Conservation (phyloP, 2,329 filamentous ascomycete genomes). For the Sphaceloma murrayae region DNA sequence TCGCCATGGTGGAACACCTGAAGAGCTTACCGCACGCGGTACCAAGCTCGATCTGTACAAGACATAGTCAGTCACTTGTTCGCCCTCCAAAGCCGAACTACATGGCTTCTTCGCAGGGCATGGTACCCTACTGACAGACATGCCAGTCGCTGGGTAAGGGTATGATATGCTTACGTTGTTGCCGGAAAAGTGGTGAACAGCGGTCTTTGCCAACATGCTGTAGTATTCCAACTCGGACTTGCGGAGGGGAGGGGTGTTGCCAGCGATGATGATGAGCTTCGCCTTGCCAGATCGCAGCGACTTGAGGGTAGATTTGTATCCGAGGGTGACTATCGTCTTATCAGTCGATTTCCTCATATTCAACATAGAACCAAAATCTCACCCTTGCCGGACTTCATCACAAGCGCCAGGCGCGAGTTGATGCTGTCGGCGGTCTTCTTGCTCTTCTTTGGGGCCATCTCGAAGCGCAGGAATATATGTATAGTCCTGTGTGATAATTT, state of each 20-base stretch:
- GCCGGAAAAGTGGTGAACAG: conserved; percentile 94
- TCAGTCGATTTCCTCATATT: too few relatives aligned
- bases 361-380: too few relatives aligned
- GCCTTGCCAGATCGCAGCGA: conserved; percentile 89
- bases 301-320: conserved; percentile 87
- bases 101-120: conserved; percentile 29
- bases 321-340: conserved; percentile 67
- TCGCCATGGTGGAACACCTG: conserved; percentile 93
- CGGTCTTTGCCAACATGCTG: conserved; percentile 84
- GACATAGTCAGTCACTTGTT: conserved; percentile 42
- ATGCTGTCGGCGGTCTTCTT: conserved; percentile 82
- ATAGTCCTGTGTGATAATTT: conserved; percentile 16
- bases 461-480: conserved; percentile 28
- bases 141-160: conserved; percentile 16
- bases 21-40: conserved; percentile 99
- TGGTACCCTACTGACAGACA: conserved; percentile 25
- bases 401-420: conserved; percentile 60
- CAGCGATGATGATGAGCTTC: conserved; percentile 91
- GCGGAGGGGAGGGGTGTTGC: conserved; percentile 94
- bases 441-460: conserved; percentile 66
- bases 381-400: conserved; percentile 58
- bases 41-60: conserved; percentile 82
- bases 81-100: conserved; percentile 76
- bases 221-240: conserved; percentile 83
- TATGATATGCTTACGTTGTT: conserved; percentile 77